A percentile compares a stretch with the other conserved stretches of the same genome.
These are phyloP conservation scores for Paracorniculantispora psalliotae DNA, from an alignment of 2,329 filamentous ascomycete genomes.

Conservation along the genomic window DNA sequence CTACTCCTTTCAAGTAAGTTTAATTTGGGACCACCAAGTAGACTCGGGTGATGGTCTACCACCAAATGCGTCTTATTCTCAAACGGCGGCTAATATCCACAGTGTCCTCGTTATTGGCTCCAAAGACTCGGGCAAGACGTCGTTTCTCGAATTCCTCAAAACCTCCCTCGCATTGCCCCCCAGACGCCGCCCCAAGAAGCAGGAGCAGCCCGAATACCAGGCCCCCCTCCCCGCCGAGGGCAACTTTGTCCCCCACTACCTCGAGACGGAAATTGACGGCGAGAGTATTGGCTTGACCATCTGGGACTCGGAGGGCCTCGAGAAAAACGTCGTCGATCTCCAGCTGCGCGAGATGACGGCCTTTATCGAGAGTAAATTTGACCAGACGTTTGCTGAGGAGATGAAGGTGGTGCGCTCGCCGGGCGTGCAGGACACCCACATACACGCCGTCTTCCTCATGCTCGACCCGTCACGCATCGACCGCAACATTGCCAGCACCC, in stretches of 20 bases:
- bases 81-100: too few species aligned
- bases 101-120: slow-evolving; percentile 90
- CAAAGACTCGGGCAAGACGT: slow-evolving; percentile 86
- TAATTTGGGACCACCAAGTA: neutral
- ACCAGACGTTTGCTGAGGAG: slow-evolving; percentile 95
- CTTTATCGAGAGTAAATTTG: slow-evolving; percentile 96
- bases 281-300: slow-evolving; percentile 89
- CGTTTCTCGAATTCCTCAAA: slow-evolving; percentile 93
- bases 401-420: slow-evolving; percentile 95
- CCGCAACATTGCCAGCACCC: slow-evolving; percentile 67
- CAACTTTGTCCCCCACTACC: slow-evolving; percentile 80
- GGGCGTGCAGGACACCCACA: slow-evolving; percentile 91
- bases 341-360: slow-evolving; percentile 86
- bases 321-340: slow-evolving; percentile 91
- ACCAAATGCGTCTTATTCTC: too few species aligned
- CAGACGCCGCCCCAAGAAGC: slow-evolving; percentile 62
- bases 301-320: slow-evolving; percentile 93
- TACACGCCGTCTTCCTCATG: slow-evolving; percentile 90
- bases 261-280: slow-evolving; percentile 90
- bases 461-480: slow-evolving; percentile 85
- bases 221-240: slow-evolving; percentile 50
- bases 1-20: slow-evolving; percentile 95
- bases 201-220: slow-evolving; percentile 55
- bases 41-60: neutral
- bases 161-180: slow-evolving; percentile 77